phyloP scores from a whole-genome alignment of 768 basidiomycete species.

The Rhodotorula paludigena region DNA sequence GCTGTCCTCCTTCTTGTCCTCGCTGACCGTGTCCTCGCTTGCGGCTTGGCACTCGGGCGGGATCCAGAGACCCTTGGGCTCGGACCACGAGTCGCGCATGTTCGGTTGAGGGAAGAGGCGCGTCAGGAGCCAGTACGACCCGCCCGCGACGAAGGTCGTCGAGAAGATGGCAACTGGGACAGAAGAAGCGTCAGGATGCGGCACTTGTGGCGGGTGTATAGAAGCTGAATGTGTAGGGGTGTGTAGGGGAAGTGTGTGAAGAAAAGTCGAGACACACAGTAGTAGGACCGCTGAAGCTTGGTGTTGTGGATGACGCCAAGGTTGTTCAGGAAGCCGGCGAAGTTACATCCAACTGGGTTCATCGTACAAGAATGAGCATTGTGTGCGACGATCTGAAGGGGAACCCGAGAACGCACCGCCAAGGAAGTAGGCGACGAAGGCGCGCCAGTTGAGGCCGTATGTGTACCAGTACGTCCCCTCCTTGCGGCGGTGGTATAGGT shows the following conservation, averaged over 20 bases:
- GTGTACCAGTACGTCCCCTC: conserved; percentile 20
- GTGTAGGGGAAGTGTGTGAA: too few species aligned
- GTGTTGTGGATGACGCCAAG: conserved; percentile 4
- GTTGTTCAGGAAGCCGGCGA: conserved; percentile 16
- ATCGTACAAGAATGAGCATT: neutral
- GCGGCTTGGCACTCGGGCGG: conserved; percentile 1
- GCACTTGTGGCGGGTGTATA: too few species aligned
- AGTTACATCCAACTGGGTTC: neutral
- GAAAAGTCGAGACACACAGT: too few species aligned
- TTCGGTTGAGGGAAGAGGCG: conserved; percentile 6
- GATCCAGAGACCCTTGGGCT: conserved; percentile 16
- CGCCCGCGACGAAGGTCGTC: conserved; percentile 6
- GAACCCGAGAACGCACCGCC: conserved; percentile 17
- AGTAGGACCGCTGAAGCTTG: conserved; percentile 3
- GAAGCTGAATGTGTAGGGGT: too few species aligned
- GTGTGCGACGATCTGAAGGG: conserved; percentile 16
- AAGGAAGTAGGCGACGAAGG: conserved; percentile 15
- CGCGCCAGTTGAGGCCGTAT: conserved; percentile 14
- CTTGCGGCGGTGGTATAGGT: neutral
- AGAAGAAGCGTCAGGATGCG: too few species aligned
- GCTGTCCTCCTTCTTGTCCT: conserved; percentile 15
- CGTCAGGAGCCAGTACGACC: conserved; percentile 4
- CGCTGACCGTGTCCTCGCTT: neutral
- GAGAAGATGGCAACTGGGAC: conserved; percentile 25
- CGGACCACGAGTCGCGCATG: neutral